A percentile compares a stretch with the other conserved stretches of the same genome.
phyloP scores from a whole-genome alignment of 176 grass and related monocot genomes.

The Secale cereale region DNA sequence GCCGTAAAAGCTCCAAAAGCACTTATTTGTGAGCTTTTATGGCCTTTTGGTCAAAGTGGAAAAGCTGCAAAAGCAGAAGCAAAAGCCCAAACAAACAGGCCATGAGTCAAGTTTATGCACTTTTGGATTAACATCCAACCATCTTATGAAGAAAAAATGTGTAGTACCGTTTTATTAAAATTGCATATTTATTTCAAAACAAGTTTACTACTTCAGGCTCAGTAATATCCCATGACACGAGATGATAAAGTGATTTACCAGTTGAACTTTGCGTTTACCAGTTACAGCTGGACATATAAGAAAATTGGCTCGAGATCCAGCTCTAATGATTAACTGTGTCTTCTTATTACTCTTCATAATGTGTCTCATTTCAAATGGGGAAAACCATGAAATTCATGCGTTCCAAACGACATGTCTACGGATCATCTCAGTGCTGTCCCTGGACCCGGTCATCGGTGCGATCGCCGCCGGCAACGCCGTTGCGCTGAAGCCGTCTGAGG shows the following conservation, averaged over 20 bases:
- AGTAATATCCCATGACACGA: neutral
- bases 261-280: neutral
- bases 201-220: neutral
- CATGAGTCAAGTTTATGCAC: neutral
- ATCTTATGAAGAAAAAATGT: neutral
- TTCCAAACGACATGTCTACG: neutral
- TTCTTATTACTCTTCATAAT: no score
- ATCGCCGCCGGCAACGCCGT: slow-evolving; percentile 79
- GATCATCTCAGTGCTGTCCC: slow-evolving; percentile 49
- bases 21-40: no score
- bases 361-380: no score
- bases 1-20: no score
- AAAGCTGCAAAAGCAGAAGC: no score
- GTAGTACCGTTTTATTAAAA: neutral
- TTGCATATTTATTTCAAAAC: neutral
- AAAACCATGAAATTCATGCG: neutral
- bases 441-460: slow-evolving; percentile 74
- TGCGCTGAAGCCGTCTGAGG: slow-evolving; percentile 78
- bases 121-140: neutral
- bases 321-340: neutral
- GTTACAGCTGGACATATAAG: neutral
- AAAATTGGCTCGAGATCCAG: neutral
- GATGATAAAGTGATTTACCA: neutral
- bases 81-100: no score
- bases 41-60: no score